These are phyloP conservation scores for Eustoma russellianum DNA, from an alignment of 257 asterid species.

Conservation along the genomic window DNA sequence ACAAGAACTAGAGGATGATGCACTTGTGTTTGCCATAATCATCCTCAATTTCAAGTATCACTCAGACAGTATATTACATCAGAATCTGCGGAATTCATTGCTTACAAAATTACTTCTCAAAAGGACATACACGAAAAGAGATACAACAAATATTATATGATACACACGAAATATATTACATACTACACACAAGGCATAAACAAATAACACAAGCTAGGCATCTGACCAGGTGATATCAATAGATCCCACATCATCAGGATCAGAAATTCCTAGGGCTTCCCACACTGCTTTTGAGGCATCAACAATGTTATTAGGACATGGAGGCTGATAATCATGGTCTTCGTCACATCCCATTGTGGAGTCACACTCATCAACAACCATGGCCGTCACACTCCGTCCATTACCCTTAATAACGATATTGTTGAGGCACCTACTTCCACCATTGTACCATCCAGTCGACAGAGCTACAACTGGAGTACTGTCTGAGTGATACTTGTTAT, in stretches of 20 bases:
- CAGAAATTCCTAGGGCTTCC: slow-evolving; percentile 22
- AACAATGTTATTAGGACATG: slow-evolving; percentile 18
- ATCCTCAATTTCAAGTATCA: too few species aligned
- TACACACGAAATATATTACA: too few species aligned
- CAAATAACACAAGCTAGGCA: not conserved
- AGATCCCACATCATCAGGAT: slow-evolving; percentile 3
- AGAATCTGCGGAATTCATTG: too few species aligned
- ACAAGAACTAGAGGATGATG: too few species aligned
- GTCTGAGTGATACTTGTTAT: slow-evolving; percentile 34
- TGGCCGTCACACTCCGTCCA: slow-evolving; percentile 30
- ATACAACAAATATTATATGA: too few species aligned
- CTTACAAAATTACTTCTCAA: too few species aligned
- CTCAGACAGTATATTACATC: too few species aligned
- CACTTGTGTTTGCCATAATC: too few species aligned
- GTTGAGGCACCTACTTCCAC: slow-evolving; percentile 22
- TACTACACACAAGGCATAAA: too few species aligned
- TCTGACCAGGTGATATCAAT: slow-evolving; percentile 13
- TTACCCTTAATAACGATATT: slow-evolving; percentile 24
- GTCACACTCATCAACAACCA: slow-evolving; percentile 35
- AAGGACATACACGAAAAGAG: too few species aligned
- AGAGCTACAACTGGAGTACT: slow-evolving; percentile 25
- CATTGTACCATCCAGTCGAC: slow-evolving; percentile 42
- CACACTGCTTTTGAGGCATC: slow-evolving; percentile 27
- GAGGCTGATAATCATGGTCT: slow-evolving; percentile 18
- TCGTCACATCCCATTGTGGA: slow-evolving; percentile 19